Conservation (phyloP, 768 basidiomycete genomes). For the Pisolithus microcarpus region DNA sequence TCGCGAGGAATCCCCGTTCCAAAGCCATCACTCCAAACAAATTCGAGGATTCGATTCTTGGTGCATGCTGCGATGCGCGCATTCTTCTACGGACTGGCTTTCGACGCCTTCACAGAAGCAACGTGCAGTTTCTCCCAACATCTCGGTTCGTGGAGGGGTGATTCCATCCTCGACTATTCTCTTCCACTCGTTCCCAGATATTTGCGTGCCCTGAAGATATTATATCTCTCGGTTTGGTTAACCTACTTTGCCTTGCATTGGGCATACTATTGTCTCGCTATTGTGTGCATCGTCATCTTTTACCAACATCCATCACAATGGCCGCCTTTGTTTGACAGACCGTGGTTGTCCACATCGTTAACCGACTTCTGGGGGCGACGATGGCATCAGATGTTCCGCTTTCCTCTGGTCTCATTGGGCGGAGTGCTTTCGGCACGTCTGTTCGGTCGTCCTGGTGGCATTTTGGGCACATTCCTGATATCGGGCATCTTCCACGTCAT, state of each 20-base stretch:
- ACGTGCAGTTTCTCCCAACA: constrained; percentile 31
- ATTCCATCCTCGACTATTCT: constrained; percentile 30
- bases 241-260: constrained; percentile 41
- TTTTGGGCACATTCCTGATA: constrained; percentile 51
- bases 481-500: constrained; percentile 54
- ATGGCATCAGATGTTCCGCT: constrained; percentile 65
- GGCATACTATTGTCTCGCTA: constrained; percentile 33
- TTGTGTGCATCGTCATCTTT: constrained; percentile 41
- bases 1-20: constrained; percentile 8
- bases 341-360: constrained; percentile 52
- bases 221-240: constrained; percentile 35
- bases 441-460: constrained; percentile 41
- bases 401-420: constrained; percentile 47
- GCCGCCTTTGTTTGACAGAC: constrained; percentile 55
- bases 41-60: constrained; percentile 14
- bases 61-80: constrained; percentile 3
- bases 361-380: constrained; percentile 53
- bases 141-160: constrained; percentile 28
- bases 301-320: constrained; percentile 44
- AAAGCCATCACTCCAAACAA: constrained; percentile 8
- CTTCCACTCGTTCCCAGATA: constrained; percentile 27
- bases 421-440: constrained; percentile 35
- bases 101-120: constrained; percentile 6
- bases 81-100: neutral
- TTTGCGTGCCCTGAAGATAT: constrained; percentile 36